Percentiles rank a stretch among this genome's conserved stretches.
Evolutionary conservation across 1,284 basidiomycete species (phyloP).

Genomic region (Vanrija sp.): DNA sequence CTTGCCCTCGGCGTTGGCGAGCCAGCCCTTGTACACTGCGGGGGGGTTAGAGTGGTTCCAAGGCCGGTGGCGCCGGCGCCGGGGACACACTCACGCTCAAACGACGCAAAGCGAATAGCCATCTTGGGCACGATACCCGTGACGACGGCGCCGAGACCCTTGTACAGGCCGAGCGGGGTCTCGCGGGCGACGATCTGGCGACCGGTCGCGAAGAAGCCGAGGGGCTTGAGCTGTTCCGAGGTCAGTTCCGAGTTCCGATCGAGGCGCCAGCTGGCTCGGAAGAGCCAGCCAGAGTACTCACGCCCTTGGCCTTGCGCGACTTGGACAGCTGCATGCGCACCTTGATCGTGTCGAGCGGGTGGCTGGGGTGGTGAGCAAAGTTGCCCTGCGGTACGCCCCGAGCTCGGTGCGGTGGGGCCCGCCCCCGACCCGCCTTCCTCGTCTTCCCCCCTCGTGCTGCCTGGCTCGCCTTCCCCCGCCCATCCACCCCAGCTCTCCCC

Average conservation of each 20-base stretch:
- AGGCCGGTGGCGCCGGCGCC: too few relatives aligned
- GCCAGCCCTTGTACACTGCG: conserved; percentile 71
- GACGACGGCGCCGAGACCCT: conserved; percentile 95
- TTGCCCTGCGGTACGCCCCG: too few relatives aligned
- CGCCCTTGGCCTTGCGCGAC: conserved; percentile 70
- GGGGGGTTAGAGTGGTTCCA: neutral
- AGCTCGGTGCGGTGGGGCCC: too few relatives aligned
- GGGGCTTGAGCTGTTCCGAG: conserved; percentile 68
- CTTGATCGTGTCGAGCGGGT: conserved; percentile 90
- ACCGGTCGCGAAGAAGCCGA: conserved; percentile 92
- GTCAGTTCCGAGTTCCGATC: neutral
- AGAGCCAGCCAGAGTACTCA: too few relatives aligned
- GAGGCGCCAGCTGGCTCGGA: neutral
- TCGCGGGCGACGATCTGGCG: conserved; percentile 83
- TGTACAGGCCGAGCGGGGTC: conserved; percentile 94
- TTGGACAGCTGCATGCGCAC: conserved; percentile 95
- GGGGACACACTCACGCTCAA: conserved; percentile 62
- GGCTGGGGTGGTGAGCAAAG: conserved; percentile 23
- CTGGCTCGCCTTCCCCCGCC: neutral
- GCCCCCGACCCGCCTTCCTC: too few relatives aligned
- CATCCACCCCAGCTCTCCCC: neutral
- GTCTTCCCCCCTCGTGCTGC: too few relatives aligned
- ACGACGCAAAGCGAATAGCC: conserved; percentile 98
- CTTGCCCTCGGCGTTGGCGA: conserved; percentile 53
- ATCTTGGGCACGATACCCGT: conserved; percentile 99